phyloP scores from a whole-genome alignment of 768 basidiomycete species.

The Goffeauzyma gilvescens region DNA sequence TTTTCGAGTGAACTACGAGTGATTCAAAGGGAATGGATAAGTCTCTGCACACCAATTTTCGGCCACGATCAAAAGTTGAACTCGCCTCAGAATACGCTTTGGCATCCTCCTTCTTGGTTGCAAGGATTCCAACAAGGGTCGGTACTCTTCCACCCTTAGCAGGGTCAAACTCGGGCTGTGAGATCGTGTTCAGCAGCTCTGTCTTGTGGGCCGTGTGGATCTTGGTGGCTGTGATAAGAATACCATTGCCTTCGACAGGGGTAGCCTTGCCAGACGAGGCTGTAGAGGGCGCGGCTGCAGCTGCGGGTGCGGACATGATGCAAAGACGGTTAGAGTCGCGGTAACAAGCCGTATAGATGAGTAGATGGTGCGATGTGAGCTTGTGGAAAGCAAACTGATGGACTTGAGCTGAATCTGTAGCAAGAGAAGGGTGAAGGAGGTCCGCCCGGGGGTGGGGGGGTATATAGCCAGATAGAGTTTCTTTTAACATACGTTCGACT shows the following conservation, averaged over 20 bases:
- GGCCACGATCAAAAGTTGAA: constrained; percentile 1
- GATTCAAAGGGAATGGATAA: too few species aligned
- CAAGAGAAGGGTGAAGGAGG: too few species aligned
- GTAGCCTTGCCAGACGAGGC: too few species aligned
- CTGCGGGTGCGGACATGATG: background rate
- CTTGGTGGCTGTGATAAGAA: constrained; percentile 27
- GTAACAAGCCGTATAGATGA: too few species aligned
- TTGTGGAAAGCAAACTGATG: too few species aligned
- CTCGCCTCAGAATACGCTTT: constrained; percentile 39
- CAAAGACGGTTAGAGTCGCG: too few species aligned
- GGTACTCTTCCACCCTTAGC: constrained; percentile 32
- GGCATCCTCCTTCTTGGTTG: constrained; percentile 40
- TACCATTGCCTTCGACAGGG: constrained; percentile 20
- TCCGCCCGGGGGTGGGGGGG: too few species aligned
- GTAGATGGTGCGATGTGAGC: too few species aligned
- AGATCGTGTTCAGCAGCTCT: constrained; percentile 20
- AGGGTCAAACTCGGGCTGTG: constrained; percentile 8
- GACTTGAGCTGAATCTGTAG: too few species aligned
- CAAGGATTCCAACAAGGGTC: constrained; percentile 75
- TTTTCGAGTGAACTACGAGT: constrained; percentile 73
- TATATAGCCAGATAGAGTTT: too few species aligned
- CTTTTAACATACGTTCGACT: too few species aligned
- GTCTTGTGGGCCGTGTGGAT: constrained; percentile 28
- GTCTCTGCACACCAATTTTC: too few species aligned
- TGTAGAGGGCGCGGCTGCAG: background rate